A percentile compares a stretch with the other conserved stretches of the same genome.
These are phyloP conservation scores for Phytophthora lateralis DNA, from an alignment of 352 stramenopile species.

Conservation along the genomic window DNA sequence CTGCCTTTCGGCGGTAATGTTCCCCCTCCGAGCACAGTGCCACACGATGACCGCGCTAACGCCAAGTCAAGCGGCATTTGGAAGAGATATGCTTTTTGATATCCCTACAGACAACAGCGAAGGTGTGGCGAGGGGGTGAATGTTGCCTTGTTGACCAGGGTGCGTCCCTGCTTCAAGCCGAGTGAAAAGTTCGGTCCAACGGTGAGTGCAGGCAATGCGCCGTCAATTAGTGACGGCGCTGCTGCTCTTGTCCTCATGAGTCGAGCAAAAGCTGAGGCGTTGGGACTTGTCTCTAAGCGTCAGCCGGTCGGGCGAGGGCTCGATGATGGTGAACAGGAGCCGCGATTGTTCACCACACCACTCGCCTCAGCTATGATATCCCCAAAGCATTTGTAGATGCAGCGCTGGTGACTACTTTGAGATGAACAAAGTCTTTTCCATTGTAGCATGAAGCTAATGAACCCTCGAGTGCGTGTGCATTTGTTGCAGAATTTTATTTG, in stretches of 20 bases:
- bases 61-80: constrained; percentile 10
- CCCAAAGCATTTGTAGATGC: constrained; percentile 86
- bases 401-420: constrained; percentile 95
- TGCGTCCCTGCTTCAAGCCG: no score
- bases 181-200: no score
- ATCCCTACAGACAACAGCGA: no score
- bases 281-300: constrained; percentile 60
- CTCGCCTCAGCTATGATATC: constrained; percentile 85
- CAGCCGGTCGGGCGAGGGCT: constrained; percentile 69
- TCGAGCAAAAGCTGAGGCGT: constrained; percentile 65
- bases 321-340: constrained; percentile 75
- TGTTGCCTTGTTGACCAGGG: no score
- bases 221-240: constrained; percentile 95
- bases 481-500: not conserved
- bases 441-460: constrained; percentile 95
- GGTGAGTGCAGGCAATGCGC: constrained; percentile 95
- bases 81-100: constrained; percentile 15
- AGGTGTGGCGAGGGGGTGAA: no score
- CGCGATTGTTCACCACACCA: constrained; percentile 94
- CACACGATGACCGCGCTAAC: not conserved
- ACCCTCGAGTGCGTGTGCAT: constrained; percentile 68
- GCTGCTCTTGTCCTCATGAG: constrained; percentile 96
- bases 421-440: constrained; percentile 98
- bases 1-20: constrained; percentile 5
- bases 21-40: not conserved